Percentiles rank a stretch among this genome's conserved stretches.
Evolutionary conservation across 202 grass and related monocot genomes (phyloP).

Genomic region (Schoenoplectus triqueter): DNA sequence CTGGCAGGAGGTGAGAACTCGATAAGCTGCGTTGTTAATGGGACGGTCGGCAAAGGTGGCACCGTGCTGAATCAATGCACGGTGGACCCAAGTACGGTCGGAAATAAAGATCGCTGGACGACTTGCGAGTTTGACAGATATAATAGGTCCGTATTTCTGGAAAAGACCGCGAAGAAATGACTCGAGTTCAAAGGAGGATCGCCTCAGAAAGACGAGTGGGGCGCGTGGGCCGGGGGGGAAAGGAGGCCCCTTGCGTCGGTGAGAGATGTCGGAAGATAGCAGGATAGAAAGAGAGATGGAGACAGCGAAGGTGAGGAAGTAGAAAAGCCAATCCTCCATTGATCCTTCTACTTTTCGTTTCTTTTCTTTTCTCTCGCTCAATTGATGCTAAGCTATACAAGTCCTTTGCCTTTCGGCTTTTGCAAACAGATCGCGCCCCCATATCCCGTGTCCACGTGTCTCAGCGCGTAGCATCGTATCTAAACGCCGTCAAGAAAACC

Average conservation of each 20-base stretch:
- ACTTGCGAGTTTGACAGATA: conserved; percentile 43
- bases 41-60: conserved; percentile 61
- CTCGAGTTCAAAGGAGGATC: conserved; percentile 51
- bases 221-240: conserved; percentile 30
- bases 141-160: conserved; percentile 50
- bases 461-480: no score
- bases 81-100: conserved; percentile 42
- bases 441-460: no score
- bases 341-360: no score
- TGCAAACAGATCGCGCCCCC: no score
- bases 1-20: conserved; percentile 48
- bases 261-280: neutral
- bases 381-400: no score
- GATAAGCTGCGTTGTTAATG: neutral
- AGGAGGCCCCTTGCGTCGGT: neutral
- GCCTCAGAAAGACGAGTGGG: conserved; percentile 39
- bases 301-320: conserved; percentile 51
- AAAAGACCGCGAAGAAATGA: conserved; percentile 45
- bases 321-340: conserved; percentile 79
- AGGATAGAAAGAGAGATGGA: conserved; percentile 47
- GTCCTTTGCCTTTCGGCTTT: no score
- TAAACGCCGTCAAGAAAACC: no score
- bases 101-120: conserved; percentile 52
- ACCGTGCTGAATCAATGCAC: conserved; percentile 54
- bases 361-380: no score